These are phyloP conservation scores for Beta lomatogona DNA, from an alignment of 179 eudicot genomes.

Conservation along the genomic window DNA sequence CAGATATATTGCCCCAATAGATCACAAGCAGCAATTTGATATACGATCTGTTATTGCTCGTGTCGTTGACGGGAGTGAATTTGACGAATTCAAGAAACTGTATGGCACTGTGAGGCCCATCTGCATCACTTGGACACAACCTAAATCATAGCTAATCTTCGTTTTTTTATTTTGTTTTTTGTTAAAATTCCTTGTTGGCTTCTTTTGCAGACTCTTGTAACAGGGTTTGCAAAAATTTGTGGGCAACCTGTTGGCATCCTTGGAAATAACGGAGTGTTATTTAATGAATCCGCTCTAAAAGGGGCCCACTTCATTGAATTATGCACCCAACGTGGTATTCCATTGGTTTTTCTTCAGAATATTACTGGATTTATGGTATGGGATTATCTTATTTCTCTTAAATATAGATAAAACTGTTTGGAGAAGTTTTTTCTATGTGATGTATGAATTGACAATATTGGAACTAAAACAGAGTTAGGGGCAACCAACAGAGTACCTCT, in stretches of 20 bases:
- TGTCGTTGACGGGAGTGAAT: slow-evolving; percentile 94
- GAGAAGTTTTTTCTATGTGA: neutral
- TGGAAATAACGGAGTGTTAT: slow-evolving; percentile 91
- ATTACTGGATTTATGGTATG: slow-evolving; percentile 98
- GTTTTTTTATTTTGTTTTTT: slow-evolving; percentile 1
- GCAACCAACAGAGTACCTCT: too few relatives aligned
- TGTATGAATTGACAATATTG: neutral
- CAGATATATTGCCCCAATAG: slow-evolving; percentile 86
- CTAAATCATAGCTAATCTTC: neutral
- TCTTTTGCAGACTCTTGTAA: slow-evolving; percentile 80
- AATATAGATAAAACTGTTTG: neutral
- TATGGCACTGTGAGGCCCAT: slow-evolving; percentile 95
- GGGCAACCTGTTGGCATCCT: slow-evolving; percentile 96
- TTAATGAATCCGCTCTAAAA: slow-evolving; percentile 92
- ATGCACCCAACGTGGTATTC: slow-evolving; percentile 93
- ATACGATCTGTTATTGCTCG: slow-evolving; percentile 91
- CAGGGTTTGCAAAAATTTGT: slow-evolving; percentile 88
- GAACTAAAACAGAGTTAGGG: neutral
- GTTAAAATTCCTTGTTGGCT: slow-evolving; percentile 13
- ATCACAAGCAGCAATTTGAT: slow-evolving; percentile 92
- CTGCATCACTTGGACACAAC: slow-evolving; percentile 22
- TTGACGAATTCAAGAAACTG: slow-evolving; percentile 98
- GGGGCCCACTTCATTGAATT: slow-evolving; percentile 97
- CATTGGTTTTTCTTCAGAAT: slow-evolving; percentile 93
- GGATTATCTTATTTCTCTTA: neutral